These are phyloP conservation scores for Aspergillus piperis DNA, from an alignment of 2,329 filamentous ascomycete genomes.

Conservation along the genomic window DNA sequence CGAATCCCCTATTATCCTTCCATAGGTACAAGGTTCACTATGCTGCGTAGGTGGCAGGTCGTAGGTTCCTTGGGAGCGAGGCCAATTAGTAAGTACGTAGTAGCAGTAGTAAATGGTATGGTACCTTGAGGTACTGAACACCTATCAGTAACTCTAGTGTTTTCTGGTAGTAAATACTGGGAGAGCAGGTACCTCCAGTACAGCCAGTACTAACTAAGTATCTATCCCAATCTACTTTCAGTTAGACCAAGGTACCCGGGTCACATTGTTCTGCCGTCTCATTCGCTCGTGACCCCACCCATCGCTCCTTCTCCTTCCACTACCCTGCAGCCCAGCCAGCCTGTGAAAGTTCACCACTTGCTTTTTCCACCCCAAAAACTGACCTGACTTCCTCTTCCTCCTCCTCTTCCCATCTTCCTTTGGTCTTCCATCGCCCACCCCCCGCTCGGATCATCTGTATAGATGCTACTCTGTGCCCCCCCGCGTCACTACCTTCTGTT, in stretches of 20 bases:
- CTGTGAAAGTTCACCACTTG: too few relatives aligned
- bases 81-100: too few relatives aligned
- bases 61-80: background rate
- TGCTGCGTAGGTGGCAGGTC: background rate
- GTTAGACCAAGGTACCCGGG: background rate
- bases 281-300: background rate
- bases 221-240: too few relatives aligned
- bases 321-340: background rate
- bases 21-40: background rate
- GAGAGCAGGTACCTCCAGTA: too few relatives aligned
- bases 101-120: too few relatives aligned
- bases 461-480: too few relatives aligned
- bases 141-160: too few relatives aligned
- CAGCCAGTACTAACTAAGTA: too few relatives aligned
- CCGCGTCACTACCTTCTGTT: too few relatives aligned
- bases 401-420: background rate
- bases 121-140: too few relatives aligned
- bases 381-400: conserved; percentile 2
- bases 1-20: background rate
- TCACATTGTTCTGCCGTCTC: background rate
- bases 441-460: too few relatives aligned
- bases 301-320: background rate
- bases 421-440: background rate
- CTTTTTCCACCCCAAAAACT: background rate
- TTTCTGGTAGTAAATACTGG: too few relatives aligned